Evolutionary conservation across 2,329 filamentous ascomycete genomes (phyloP).

Genomic region (Tricladium varicosporioides): DNA sequence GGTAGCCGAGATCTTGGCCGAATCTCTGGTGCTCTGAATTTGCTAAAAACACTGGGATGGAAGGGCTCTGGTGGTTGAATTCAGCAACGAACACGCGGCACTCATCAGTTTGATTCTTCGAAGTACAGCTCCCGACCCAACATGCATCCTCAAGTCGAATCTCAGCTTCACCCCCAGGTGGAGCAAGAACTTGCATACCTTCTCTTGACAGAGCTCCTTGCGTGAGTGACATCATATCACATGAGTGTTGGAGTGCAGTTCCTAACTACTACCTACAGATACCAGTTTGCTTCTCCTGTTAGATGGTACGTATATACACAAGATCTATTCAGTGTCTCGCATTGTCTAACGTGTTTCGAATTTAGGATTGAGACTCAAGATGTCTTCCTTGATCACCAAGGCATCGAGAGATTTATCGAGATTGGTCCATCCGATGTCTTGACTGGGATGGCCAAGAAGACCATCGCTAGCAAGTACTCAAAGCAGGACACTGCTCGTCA

Average conservation of each 20-base stretch:
- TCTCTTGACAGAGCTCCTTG: constrained; percentile 31
- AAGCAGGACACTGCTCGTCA: constrained; percentile 23
- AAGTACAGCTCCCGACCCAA: neutral
- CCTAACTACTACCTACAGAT: neutral
- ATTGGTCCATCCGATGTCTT: constrained; percentile 39
- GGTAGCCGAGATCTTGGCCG: too few relatives aligned
- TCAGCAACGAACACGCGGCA: too few relatives aligned
- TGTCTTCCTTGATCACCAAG: constrained; percentile 28
- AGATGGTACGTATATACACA: constrained; percentile 3
- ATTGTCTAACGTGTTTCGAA: neutral
- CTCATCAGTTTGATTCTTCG: neutral
- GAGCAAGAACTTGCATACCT: neutral
- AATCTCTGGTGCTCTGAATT: too few relatives aligned
- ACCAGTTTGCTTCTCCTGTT: constrained; percentile 11
- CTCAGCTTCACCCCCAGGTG: too few relatives aligned
- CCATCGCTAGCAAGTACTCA: constrained; percentile 27
- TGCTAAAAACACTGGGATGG: too few relatives aligned
- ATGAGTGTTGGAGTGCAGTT: neutral
- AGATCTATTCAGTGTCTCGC: neutral
- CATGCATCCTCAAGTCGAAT: neutral
- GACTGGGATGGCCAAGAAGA: constrained; percentile 38
- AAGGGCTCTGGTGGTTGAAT: too few relatives aligned
- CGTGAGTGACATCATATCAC: constrained; percentile 22
- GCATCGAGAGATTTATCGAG: constrained; percentile 37
- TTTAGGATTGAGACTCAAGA: constrained; percentile 41